These are phyloP conservation scores for Saitozyma podzolica DNA, from an alignment of 768 basidiomycete genomes.

Conservation along the genomic window DNA sequence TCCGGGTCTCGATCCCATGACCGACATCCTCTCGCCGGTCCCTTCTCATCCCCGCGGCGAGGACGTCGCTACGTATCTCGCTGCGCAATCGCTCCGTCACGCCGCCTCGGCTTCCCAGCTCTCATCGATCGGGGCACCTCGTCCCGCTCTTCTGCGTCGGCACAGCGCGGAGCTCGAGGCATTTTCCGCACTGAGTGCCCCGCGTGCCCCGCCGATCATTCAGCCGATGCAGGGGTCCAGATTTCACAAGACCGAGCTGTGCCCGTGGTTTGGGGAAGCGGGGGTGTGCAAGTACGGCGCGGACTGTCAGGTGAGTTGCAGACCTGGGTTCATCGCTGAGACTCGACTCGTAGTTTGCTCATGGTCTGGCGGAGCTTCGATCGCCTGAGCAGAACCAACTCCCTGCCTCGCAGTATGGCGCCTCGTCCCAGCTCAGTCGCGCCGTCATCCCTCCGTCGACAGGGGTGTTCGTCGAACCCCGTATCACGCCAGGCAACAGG, in stretches of 20 bases:
- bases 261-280: slow-evolving; percentile 24
- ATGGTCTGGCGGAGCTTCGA: slow-evolving; percentile 27
- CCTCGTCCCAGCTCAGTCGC: not conserved
- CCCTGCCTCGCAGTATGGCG: too few relatives aligned
- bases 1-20: not conserved
- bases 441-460: slow-evolving; percentile 1
- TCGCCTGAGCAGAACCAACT: not conserved
- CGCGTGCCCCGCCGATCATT: too few relatives aligned
- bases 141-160: slow-evolving; percentile 3
- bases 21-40: not conserved
- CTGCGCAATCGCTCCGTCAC: too few relatives aligned
- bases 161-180: not conserved
- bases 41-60: slow-evolving; percentile 1
- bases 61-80: too few relatives aligned
- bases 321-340: not conserved
- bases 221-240: too few relatives aligned
- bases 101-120: too few relatives aligned
- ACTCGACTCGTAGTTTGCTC: slow-evolving; percentile 16
- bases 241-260: slow-evolving; percentile 42
- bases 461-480: not conserved
- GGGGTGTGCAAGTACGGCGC: slow-evolving; percentile 35
- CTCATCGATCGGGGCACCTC: too few relatives aligned
- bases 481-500: not conserved
- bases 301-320: slow-evolving; percentile 33
- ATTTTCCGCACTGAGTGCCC: too few relatives aligned